phyloP scores from a whole-genome alignment of 2,329 filamentous ascomycete species.

The Hymenoscyphus scutula region DNA sequence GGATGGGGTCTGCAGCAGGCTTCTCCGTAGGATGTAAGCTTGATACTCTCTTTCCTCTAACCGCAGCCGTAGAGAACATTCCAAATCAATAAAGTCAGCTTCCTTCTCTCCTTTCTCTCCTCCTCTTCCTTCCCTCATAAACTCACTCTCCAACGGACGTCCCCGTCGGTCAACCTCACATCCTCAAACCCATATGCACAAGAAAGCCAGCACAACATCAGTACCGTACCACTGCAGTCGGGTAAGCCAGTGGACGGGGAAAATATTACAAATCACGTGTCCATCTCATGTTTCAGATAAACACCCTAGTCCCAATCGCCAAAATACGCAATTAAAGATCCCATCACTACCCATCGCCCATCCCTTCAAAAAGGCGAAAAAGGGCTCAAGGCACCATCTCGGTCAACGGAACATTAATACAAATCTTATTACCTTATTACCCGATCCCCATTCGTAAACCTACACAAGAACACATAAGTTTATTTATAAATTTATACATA shows the following conservation, averaged over 20 bases:
- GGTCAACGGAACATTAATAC: not conserved
- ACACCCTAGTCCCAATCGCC: not conserved
- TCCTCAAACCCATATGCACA: too few relatives aligned
- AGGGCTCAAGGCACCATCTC: too few relatives aligned
- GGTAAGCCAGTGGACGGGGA: too few relatives aligned
- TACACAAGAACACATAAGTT: too few relatives aligned
- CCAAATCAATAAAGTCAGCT: not conserved
- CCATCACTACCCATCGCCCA: too few relatives aligned
- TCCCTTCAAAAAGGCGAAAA: too few relatives aligned
- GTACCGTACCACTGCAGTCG: too few relatives aligned
- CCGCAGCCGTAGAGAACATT: not conserved
- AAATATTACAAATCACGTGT: not conserved
- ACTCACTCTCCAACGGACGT: not conserved
- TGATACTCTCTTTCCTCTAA: not conserved
- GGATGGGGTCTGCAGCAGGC: not conserved
- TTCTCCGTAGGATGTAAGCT: not conserved
- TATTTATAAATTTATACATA: too few relatives aligned
- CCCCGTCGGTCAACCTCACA: not conserved
- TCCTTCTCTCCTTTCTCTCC: not conserved
- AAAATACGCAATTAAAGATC: not conserved
- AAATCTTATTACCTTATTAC: not conserved
- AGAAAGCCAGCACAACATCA: too few relatives aligned
- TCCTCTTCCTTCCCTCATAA: not conserved
- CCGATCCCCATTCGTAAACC: too few relatives aligned
- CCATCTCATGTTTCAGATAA: not conserved